Base-by-base conservation (phyloP, 768 basidiomycete genomes). In the Leucocoprinus leucothites region DNA sequence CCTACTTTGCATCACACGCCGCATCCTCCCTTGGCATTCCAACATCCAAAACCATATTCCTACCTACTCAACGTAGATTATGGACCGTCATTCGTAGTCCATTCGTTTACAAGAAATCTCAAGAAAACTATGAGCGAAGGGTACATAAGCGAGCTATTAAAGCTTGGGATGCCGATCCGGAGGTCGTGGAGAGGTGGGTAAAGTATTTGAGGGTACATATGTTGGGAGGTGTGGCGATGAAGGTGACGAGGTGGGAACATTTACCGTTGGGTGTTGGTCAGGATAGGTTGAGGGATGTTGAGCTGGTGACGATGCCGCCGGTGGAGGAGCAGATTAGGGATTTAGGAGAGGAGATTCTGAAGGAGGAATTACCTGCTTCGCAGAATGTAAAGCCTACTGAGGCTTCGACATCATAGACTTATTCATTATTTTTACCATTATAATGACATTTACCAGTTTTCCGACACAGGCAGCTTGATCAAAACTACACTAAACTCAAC, bases 91-190 rank as follows among this genome's bases (percentile, higher is more conserved):
- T 80, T 8, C 82, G 87, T 34, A 81, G 84, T 3, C 95, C 96
- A 9, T 98, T 98, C 66, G 86, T 82, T 4, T 88, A 95, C 69
- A 98, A 98, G 66, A 97, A 96, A 71, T 75, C 81, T 16, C 94
- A 98, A 70, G 94, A 98, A 75, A 98, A 98, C 71, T 98, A 96
- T 67, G 88, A 94, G 67, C 76, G 91, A 24, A 81, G 76, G 63
- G 85, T 87, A 51, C 89, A 95, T 65, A 91, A 89, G 65, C 82
- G 95, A 9, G 81, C 81, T 36, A 84, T 98, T 71, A 95, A 94
- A 70, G 90, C 94, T 0, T 98, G 82, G 79, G 96, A 98, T 69
- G 84, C 94, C 16, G 80, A 94, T 64, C 73, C 81, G 2, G 83
- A 86, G 61, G 85, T 92, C 4, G 77, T 98, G 9, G 82, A 88